A percentile compares a stretch with the other conserved stretches of the same genome.
Evolutionary conservation across 768 basidiomycete genomes (phyloP).

Genomic region (Pluteus cervinus): DNA sequence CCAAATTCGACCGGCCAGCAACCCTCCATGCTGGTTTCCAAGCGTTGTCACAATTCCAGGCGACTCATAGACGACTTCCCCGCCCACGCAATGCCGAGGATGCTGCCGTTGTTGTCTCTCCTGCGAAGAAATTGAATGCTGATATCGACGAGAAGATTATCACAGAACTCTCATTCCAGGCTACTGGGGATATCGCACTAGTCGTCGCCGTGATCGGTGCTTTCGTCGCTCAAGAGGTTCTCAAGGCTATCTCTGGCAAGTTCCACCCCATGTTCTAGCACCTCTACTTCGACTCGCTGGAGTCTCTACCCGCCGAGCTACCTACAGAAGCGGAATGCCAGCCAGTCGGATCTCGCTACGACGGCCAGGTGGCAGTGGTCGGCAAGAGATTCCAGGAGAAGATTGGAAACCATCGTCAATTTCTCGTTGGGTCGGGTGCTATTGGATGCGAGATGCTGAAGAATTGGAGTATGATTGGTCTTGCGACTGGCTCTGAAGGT

Average conservation of each 20-base stretch:
- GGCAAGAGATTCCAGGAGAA: conserved; percentile 90
- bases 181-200: conserved; percentile 84
- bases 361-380: conserved; percentile 94
- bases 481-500: conserved; percentile 75
- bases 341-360: conserved; percentile 83
- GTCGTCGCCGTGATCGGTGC: conserved; percentile 92
- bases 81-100: conserved; percentile 80
- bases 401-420: conserved; percentile 84
- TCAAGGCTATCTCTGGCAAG: conserved; percentile 96
- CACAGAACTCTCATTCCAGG: conserved; percentile 85
- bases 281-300: conserved; percentile 96
- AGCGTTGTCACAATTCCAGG: conserved; percentile 75
- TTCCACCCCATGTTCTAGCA: conserved; percentile 96
- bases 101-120: conserved; percentile 58
- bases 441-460: conserved; percentile 99
- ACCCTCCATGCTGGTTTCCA: conserved; percentile 94
- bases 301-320: conserved; percentile 74
- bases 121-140: conserved; percentile 74
- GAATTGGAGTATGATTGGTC: conserved; percentile 99
- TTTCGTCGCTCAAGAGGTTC: conserved; percentile 95
- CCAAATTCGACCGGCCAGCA: conserved; percentile 90
- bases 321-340: conserved; percentile 83
- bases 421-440: conserved; percentile 97
- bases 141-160: conserved; percentile 80
- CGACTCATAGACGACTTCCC: conserved; percentile 64